Evolutionary conservation across 2,329 filamentous ascomycete species (phyloP), one percentile per base, ranked within the genome.

Genomic region (Sclerotiophoma versabilis): DNA sequence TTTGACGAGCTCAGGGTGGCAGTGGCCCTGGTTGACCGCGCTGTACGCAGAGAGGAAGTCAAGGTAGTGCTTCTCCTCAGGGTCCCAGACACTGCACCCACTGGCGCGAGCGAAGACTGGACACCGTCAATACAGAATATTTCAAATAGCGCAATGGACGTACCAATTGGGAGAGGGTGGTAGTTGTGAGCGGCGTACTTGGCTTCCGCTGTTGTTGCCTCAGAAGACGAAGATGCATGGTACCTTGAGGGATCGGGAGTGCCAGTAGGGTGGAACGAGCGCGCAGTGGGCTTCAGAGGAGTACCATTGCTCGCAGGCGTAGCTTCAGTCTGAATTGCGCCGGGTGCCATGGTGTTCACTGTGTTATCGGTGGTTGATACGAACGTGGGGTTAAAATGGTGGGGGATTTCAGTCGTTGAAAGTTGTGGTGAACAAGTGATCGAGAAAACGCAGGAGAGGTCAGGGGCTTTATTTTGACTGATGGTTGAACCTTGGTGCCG

Each of bases 21-120:
- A 98, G 78, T 99, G 93, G 60, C 93, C 93, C 79, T 98, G 93
- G 81, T 98, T 98, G 74, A 98, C 92, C 58, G 95, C 95, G 66
- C 91, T 96, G 83, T 99, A 99, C 63, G 95, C 95, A 39, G 93
- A 98, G 63, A 99, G 87, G 80, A 97, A 99, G 80, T 99, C 95
- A 69, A 98, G 87, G 78, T 99, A 98, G 76, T 96, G 88, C 68
- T 75, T 74, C 64, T 91, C 92, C 81, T 99, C 95, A 15, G 95
- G 95, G 73, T 99, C 95, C 93, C 95, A 99, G 54, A 98, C 95
- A 57, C 90, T 88, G 71, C 89, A 89, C 42, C 93, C 95, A 68
- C 88, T 84, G 34, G 92, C 95, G 62, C 87, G 86, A 51, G 93
- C 84, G 77, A 98, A 97, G 2, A 75, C 72, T 75, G 26, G 5